Conservation (phyloP, 495 filamentous ascomycete species). For the Penicillium arizonense region DNA sequence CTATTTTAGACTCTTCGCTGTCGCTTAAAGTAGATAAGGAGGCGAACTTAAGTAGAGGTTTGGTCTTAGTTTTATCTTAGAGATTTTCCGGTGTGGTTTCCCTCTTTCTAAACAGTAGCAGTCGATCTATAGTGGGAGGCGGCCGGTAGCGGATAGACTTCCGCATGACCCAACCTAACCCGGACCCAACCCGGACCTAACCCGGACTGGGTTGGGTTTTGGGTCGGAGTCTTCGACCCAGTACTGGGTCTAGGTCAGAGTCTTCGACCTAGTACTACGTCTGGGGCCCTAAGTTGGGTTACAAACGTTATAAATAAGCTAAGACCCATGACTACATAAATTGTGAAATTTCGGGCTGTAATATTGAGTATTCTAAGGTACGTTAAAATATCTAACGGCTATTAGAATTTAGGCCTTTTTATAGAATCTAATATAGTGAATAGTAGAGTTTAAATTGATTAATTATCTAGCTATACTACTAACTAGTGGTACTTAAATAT, state of each 20-base stretch:
- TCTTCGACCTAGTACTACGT: not conserved
- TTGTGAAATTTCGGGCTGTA: too few species aligned
- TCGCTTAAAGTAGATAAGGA: constrained; percentile 62
- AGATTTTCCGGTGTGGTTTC: constrained; percentile 42
- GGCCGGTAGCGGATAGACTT: too few species aligned
- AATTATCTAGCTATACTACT: too few species aligned
- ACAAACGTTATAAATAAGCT: too few species aligned
- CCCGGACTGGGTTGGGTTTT: constrained; percentile 10
- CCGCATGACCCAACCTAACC: constrained; percentile 7
- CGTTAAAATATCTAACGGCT: too few species aligned
- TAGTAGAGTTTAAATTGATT: too few species aligned
- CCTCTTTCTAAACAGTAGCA: constrained; percentile 36
- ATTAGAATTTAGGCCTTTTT: too few species aligned
- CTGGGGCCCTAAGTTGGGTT: not conserved
- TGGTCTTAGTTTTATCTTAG: constrained; percentile 24
- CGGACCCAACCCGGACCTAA: constrained; percentile 6
- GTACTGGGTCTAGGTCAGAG: not conserved
- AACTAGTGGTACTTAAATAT: too few species aligned
- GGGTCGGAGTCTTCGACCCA: constrained; percentile 2
- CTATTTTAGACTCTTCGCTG: constrained; percentile 71
- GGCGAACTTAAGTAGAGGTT: constrained; percentile 39
- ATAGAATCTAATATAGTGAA: too few species aligned
- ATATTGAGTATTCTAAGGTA: too few species aligned
- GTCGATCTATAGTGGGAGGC: constrained; percentile 42
- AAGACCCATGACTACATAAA: too few species aligned